Base-by-base conservation (phyloP, 176 grass and related monocot genomes). In the Aegilops bicornis region DNA sequence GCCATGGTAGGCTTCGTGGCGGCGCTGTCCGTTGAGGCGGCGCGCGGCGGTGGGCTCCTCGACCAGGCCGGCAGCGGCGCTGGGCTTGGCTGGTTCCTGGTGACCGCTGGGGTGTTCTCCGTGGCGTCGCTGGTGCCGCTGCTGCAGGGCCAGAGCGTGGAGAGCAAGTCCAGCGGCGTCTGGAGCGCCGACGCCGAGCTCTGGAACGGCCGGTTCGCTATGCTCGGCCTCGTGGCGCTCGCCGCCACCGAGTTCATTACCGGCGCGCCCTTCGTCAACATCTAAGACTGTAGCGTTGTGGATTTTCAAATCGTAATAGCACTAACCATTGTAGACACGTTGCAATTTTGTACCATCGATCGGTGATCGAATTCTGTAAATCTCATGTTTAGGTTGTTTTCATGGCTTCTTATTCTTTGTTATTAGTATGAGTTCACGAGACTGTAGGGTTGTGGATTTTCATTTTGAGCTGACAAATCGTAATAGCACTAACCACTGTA, bases 141-240 rank as follows among this genome's bases (percentile, higher is more conserved):
- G 65, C 91, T 97, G 14, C 79, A 77, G 5, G 95, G 95, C 2
- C 64, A 84, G 10, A 95, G 14, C 67, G 89, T 76, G 0, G 79
- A 93, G 83, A 67, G 17, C 8, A 90, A 83, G 69, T 50, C 84
- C 3, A 29, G 40, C 0, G 77, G 43, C 20, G 0, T 95, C 6
- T 85, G 88, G 87, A 92, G 12, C 37, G 87, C 87, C 10, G 61
- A 92, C 42, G 93, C 95, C 1, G 95, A 95, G 93, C 77, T 95
- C 71, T 98, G 95, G 93, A 98, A 98, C 40, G 95, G 95, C 0
- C 83, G 95, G 1, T 82, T 93, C 82, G 95, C 95, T 72, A 98
- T 98, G 95, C 56, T 98, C 61, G 95, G 91, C 36, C 36, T 39
- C 36, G 36, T 95, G 56, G 92, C 93, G 0, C 91, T 98, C 59